Conservation (phyloP, 805 yeast genomes). For the Nakazawaea holstii region DNA sequence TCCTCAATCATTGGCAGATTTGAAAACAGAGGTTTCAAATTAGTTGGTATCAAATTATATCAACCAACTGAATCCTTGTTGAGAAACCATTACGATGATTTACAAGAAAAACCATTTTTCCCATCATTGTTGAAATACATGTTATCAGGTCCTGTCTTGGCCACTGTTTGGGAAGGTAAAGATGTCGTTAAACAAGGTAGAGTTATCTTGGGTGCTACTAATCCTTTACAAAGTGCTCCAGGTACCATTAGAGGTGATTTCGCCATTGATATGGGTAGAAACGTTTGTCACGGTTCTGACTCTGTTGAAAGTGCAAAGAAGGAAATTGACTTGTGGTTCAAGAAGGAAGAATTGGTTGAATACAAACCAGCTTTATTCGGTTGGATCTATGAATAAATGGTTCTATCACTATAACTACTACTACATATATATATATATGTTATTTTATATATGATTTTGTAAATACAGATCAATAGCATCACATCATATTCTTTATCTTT, state of each 20-base stretch:
- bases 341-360: slow-evolving; percentile 89
- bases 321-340: slow-evolving; percentile 97
- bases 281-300: slow-evolving; percentile 99
- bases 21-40: slow-evolving; percentile 96
- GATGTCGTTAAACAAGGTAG: slow-evolving; percentile 99
- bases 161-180: slow-evolving; percentile 99
- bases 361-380: slow-evolving; percentile 81
- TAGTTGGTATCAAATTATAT: slow-evolving; percentile 91
- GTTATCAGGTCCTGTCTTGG: slow-evolving; percentile 97
- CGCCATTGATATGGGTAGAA: slow-evolving; percentile 98
- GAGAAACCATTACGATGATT: slow-evolving; percentile 93
- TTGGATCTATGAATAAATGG: slow-evolving; percentile 88
- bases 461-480: neutral
- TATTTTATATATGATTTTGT: too few relatives aligned
- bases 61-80: slow-evolving; percentile 82
- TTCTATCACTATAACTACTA: neutral
- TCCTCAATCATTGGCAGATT: slow-evolving; percentile 87
- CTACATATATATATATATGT: neutral
- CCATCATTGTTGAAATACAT: slow-evolving; percentile 94
- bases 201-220: slow-evolving; percentile 96
- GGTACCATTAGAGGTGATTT: slow-evolving; percentile 99
- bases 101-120: slow-evolving; percentile 95
- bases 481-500: neutral
- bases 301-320: slow-evolving; percentile 95
- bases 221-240: slow-evolving; percentile 95